phyloP scores from a whole-genome alignment of 352 stramenopile species.

The Phytophthora crassamura region DNA sequence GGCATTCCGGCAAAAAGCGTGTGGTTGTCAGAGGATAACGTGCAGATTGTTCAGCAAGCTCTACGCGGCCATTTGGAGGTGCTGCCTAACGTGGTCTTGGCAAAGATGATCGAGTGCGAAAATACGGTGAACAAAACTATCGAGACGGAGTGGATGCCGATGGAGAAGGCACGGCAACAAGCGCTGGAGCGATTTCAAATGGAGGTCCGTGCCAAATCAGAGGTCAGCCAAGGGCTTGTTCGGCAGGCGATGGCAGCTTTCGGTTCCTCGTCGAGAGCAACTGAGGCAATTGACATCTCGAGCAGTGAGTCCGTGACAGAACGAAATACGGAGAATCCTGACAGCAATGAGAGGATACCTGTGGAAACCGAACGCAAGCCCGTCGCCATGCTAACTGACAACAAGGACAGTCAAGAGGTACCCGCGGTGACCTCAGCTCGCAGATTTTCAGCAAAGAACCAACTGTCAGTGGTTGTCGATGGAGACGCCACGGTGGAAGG shows the following conservation, averaged over 20 bases:
- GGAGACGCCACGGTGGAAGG: slow-evolving; percentile 1
- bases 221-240: slow-evolving; percentile 56
- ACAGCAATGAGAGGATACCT: background rate
- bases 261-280: background rate
- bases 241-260: slow-evolving; percentile 54
- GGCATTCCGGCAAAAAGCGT: slow-evolving; percentile 48
- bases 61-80: slow-evolving; percentile 69
- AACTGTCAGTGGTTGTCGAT: slow-evolving; percentile 36
- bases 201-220: slow-evolving; percentile 39
- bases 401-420: background rate
- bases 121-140: slow-evolving; percentile 54
- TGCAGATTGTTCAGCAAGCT: slow-evolving; percentile 60
- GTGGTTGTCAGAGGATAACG: slow-evolving; percentile 52
- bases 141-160: slow-evolving; percentile 60
- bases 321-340: background rate
- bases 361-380: background rate
- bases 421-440: slow-evolving; percentile 6
- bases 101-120: slow-evolving; percentile 66
- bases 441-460: slow-evolving; percentile 34
- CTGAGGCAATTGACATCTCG: background rate
- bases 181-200: slow-evolving; percentile 53
- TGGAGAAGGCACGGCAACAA: slow-evolving; percentile 56
- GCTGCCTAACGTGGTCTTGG: slow-evolving; percentile 56
- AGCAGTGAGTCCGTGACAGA: slow-evolving; percentile 2
- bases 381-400: too few species aligned